phyloP scores from a whole-genome alignment of 1,284 basidiomycete genomes.

The Trametes hirsuta region DNA sequence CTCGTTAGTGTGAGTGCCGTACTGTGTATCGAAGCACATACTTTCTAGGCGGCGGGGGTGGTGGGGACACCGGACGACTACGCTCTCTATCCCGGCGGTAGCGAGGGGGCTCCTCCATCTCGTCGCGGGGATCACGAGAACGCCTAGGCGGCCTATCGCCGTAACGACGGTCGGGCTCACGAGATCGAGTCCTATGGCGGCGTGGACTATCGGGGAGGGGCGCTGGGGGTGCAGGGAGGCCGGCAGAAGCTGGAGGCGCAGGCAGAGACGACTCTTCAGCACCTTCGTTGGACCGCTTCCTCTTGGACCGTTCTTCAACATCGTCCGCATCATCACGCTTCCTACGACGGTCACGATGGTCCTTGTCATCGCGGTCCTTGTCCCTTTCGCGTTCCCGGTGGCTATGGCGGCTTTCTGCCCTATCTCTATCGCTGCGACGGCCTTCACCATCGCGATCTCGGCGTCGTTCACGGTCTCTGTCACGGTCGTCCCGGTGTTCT shows the following conservation, averaged over 20 bases:
- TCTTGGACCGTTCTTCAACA: slow-evolving; percentile 56
- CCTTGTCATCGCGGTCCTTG: slow-evolving; percentile 51
- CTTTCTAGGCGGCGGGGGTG: slow-evolving; percentile 15
- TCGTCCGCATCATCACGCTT: slow-evolving; percentile 65
- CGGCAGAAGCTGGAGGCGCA: slow-evolving; percentile 46
- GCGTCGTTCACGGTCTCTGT: slow-evolving; percentile 45
- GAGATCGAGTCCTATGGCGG: slow-evolving; percentile 55
- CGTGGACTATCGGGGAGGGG: slow-evolving; percentile 57
- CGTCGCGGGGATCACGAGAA: slow-evolving; percentile 59
- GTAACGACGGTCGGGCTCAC: slow-evolving; percentile 53
- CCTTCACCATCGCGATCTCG: slow-evolving; percentile 39
- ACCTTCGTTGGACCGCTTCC: slow-evolving; percentile 56
- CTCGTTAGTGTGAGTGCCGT: not conserved
- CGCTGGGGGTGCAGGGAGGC: slow-evolving; percentile 43
- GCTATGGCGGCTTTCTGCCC: slow-evolving; percentile 45
- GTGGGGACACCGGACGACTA: slow-evolving; percentile 18
- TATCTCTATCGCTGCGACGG: slow-evolving; percentile 42
- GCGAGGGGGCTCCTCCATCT: slow-evolving; percentile 56
- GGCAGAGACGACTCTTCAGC: slow-evolving; percentile 38
- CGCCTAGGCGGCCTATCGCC: slow-evolving; percentile 45
- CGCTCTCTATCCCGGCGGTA: slow-evolving; percentile 40
- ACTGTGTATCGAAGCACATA: not conserved
- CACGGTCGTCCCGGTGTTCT: slow-evolving; percentile 37
- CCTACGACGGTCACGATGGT: slow-evolving; percentile 56
- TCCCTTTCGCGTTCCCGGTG: slow-evolving; percentile 49